phyloP scores from a whole-genome alignment of 2,329 filamentous ascomycete genomes.

The Stagonosporopsis chrysanthemi region DNA sequence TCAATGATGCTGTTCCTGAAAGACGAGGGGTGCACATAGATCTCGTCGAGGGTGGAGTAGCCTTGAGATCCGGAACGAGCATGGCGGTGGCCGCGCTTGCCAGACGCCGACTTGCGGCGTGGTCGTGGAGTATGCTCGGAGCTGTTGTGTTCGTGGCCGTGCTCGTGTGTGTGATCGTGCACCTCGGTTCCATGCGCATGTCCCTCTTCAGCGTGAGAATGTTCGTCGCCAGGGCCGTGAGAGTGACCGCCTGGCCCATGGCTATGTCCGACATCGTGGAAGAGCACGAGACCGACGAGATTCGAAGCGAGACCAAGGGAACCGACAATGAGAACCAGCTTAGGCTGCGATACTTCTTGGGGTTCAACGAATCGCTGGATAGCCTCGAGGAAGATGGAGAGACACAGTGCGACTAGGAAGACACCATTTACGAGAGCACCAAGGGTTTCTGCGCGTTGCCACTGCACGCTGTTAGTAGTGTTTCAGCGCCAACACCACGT shows the following conservation, averaged over 20 bases:
- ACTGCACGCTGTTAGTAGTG: conserved; percentile 60
- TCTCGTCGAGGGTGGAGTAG: conserved; percentile 67
- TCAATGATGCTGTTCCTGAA: conserved; percentile 93
- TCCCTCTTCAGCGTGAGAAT: conserved; percentile 60
- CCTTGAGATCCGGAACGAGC: conserved; percentile 65
- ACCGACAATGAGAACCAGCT: conserved; percentile 88
- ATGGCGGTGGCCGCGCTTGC: conserved; percentile 60
- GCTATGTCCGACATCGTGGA: conserved; percentile 90
- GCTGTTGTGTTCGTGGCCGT: conserved; percentile 45
- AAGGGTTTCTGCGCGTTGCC: conserved; percentile 95
- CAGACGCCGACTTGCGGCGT: conserved; percentile 37
- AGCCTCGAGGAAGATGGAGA: conserved; percentile 96
- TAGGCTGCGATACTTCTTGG: conserved; percentile 83
- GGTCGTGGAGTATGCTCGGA: conserved; percentile 21
- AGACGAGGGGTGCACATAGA: conserved; percentile 86
- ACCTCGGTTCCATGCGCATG: conserved; percentile 57
- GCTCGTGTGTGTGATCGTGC: conserved; percentile 47
- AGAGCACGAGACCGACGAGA: conserved; percentile 84
- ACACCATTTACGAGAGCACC: conserved; percentile 97
- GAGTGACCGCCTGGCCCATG: conserved; percentile 68
- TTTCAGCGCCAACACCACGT: background rate
- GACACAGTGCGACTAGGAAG: conserved; percentile 93
- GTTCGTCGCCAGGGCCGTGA: conserved; percentile 53
- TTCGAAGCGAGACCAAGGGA: conserved; percentile 87
- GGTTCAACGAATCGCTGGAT: conserved; percentile 91